Base-by-base conservation (phyloP, 331 rosid genomes). In the Phaseolus coccineus region DNA sequence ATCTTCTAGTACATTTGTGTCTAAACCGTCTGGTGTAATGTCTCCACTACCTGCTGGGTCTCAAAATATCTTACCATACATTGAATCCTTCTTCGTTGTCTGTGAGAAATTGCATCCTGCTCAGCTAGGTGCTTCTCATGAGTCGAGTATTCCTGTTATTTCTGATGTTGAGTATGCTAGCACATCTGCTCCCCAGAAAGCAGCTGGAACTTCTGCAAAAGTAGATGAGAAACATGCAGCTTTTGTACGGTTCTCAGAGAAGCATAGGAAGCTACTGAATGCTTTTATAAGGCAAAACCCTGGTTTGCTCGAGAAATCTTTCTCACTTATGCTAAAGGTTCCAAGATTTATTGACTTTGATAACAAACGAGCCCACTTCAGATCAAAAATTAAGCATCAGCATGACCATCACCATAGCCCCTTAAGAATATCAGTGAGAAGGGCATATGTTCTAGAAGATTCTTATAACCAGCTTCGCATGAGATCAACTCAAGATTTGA, bases 71-170 rank as follows among this genome's bases (percentile, higher is more conserved):
- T 84, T 96, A 77, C 98, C 99, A 15, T 96, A 91, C 70, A 96
- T 96, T 77, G 99, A 96, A 83, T 96, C 99, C n/a, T 96, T 96
- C 91, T 96, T 96, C 84, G 98, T 96, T 79, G 97, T 93, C 61
- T 96, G 97, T 88, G 99, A 96, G 90, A 96, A 96, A 78, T 83
- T 96, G 73, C 99, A 89, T 82, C 98, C 98, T 69, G 84, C 91
- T 51, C 94, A 85, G 77, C 93, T 90, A 24, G 93, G 92, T 84
- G 88, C 89, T 72, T 81, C 84, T 83, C 87, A 86, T 69, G 98
- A 90, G 79, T 76, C 87, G 66, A 80, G 78, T 69, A 65, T 83
- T 83, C 84, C 93, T 73, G 84, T 75, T 51, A 85, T 86, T 64
- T 84, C 97, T 69, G 98, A 93, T 63, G 88, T 86, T 75, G 98